A percentile compares a stretch with the other conserved stretches of the same genome.
These are phyloP conservation scores for Zoysia pacifica DNA, from an alignment of 176 grass and related monocot species.

Conservation along the genomic window DNA sequence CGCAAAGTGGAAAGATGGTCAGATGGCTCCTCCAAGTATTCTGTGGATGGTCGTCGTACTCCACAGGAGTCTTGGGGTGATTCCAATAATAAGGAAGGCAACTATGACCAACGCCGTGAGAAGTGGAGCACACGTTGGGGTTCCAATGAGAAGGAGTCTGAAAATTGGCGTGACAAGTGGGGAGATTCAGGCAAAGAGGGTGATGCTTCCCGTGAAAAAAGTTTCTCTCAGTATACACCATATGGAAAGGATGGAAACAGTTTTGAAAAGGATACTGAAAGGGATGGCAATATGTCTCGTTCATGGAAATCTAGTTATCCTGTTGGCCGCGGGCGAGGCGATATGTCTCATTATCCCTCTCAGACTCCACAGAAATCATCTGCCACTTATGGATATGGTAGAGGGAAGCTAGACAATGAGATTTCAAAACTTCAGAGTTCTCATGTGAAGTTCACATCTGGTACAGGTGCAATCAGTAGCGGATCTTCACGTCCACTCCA, in stretches of 20 bases:
- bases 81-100: constrained; percentile 67
- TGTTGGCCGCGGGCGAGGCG: constrained; percentile 67
- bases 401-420: constrained; percentile 64
- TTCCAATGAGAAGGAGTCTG: constrained; percentile 78
- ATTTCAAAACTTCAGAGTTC: constrained; percentile 51
- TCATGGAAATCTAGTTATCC: constrained; percentile 87
- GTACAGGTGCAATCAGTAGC: constrained; percentile 40
- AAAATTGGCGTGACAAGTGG: constrained; percentile 71
- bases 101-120: constrained; percentile 72
- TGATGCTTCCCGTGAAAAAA: constrained; percentile 61
- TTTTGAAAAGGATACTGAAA: constrained; percentile 78
- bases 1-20: constrained; percentile 67
- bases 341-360: constrained; percentile 54
- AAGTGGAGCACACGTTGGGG: constrained; percentile 88
- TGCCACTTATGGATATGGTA: constrained; percentile 66
- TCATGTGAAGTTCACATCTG: constrained; percentile 71
- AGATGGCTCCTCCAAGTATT: constrained; percentile 61
- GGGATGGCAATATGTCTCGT: constrained; percentile 67
- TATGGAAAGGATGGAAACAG: constrained; percentile 63
- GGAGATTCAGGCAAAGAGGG: constrained; percentile 66
- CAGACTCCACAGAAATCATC: constrained; percentile 50
- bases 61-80: constrained; percentile 64
- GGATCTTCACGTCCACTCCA: constrained; percentile 61
- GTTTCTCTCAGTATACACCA: constrained; percentile 39
- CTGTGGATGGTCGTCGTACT: constrained; percentile 61